Base-by-base conservation (phyloP, 2,329 filamentous ascomycete species). In the Tricladium varicosporioides region DNA sequence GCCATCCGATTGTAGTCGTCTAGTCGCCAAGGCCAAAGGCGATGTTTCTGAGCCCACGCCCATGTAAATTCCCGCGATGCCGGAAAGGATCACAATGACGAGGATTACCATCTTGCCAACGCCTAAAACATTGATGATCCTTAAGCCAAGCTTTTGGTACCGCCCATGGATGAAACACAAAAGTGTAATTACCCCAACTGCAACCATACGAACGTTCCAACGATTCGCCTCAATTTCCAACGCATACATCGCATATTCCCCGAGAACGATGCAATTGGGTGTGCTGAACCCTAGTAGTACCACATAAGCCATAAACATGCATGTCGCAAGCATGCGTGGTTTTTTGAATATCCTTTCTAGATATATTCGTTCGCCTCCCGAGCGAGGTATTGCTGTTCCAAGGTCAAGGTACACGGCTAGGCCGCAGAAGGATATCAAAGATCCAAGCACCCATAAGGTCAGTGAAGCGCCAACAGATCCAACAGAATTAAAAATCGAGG, bases 401-500 rank as follows among this genome's bases (percentile, higher is more conserved):
- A 79, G 71, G 53, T 80, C 76, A 5, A 79, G 67, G 60, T 76
- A 78, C 5, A 79, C 76, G 11, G 74, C 71, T 10, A 78, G 71
- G 16, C 77, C 77, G 47, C 75, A 75, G 53, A 75, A 74, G 0
- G 75, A 75, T 40, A 79, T 74, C 10, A 76, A 59, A 22, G 71
- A 72, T 32, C 79, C 81, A 9, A 82, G 69, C 1, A 81, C 73
- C 82, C 82, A 84, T 16, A 84, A 69, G 47, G 80, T 71, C 13
- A 84, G 69, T 7, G 76, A 73, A 46, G 81, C 75, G 2, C 81
- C 81, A 3, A 83, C 80, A 7, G 76, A 82, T 0, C 81, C 80
- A 1, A 80, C 77, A 1, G 78, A 76, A 7, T 75, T 74, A 57
- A 81, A 81, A 48, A 84, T 80, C n/a, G 80, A 79, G 1, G 78